phyloP scores from a whole-genome alignment of 2,329 filamentous ascomycete species.

The Aspergillus amoenus region DNA sequence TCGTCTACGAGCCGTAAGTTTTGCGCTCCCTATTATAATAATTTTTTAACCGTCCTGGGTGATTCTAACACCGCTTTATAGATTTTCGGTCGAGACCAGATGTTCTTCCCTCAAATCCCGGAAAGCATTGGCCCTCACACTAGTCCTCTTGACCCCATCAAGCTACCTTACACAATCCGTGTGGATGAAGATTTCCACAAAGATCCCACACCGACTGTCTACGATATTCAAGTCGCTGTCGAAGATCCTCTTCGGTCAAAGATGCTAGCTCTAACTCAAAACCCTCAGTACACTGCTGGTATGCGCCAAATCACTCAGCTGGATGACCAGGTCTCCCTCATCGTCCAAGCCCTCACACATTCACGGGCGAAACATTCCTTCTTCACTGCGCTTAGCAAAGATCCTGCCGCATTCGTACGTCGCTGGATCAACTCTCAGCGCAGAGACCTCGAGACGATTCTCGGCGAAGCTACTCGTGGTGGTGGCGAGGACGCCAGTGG shows the following conservation, averaged over 20 bases:
- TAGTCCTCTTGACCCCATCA: conserved; percentile 74
- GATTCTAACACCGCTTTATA: conserved; percentile 34
- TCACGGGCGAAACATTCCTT: conserved; percentile 91
- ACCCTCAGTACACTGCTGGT: conserved; percentile 67
- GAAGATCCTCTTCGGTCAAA: conserved; percentile 76
- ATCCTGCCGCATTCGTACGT: conserved; percentile 79
- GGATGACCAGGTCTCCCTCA: conserved; percentile 80
- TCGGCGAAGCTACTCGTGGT: conserved; percentile 71
- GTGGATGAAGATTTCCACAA: conserved; percentile 82
- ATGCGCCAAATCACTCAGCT: conserved; percentile 73
- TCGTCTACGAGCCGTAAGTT: conserved; percentile 68
- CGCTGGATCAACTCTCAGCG: conserved; percentile 91
- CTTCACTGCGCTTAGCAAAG: conserved; percentile 72
- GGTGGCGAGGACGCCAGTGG: conserved; percentile 55
- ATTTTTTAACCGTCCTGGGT: neutral
- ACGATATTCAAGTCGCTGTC: conserved; percentile 81
- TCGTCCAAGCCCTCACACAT: conserved; percentile 78
- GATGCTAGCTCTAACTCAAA: conserved; percentile 65
- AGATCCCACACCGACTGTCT: conserved; percentile 74
- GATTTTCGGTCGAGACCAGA: conserved; percentile 72
- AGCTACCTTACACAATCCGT: conserved; percentile 87
- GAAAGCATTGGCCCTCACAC: conserved; percentile 79
- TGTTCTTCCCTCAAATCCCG: conserved; percentile 82
- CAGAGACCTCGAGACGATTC: conserved; percentile 81
- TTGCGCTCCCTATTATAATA: neutral